Evolutionary conservation across 345 rosid genomes (phyloP), one percentile per base, ranked within the genome.

Genomic region (Syzygium oleosum): DNA sequence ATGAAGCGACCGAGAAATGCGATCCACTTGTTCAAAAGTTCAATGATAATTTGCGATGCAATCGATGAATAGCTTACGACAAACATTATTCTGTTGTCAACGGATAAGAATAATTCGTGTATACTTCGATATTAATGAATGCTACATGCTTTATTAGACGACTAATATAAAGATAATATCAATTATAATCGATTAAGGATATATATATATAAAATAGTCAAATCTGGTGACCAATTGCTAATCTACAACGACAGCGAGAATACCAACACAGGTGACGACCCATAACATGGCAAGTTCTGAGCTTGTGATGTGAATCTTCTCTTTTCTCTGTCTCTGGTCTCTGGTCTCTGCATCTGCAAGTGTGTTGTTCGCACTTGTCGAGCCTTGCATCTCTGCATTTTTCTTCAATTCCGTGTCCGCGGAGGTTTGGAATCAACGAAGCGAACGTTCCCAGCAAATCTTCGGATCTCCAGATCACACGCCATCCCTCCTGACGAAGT

Each of bases 331-430:
- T 58, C 63, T 10, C 63, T 58, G 29, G 29, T 13, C 2, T 58
- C 63, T n/a, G n/a, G n/a, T n/a, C n/a, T 58, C 63, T 58, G 29
- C 63, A 58, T 1, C 5, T 25, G 63, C 63, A 2, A 58, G 63
- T 0, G 0, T 2, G 12, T 58, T 0, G 0, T 6, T 5, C 3
- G 6, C 63, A 11, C 63, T 4, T 12, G 61, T 1, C 27, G n/a
- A 27, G 61, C 46, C 46, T 43, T 43, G 61, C 8, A 9, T 23
- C 23, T 4, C n/a, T 25, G 61, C 61, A 27, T 4, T 9, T 43
- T 6, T 1, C 7, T 56, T 9, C 25, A 12, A 5, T 22, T 9
- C n/a, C n/a, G 13, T 23, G 61, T 23, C 0, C 61, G 0, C 0
- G 0, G 13, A 23, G 1, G 0, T 22, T 12, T 0, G 61, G 61